Evolutionary conservation across 495 filamentous ascomycete genomes (phyloP).

Genomic region (Melanomma pulvis-pyrius): DNA sequence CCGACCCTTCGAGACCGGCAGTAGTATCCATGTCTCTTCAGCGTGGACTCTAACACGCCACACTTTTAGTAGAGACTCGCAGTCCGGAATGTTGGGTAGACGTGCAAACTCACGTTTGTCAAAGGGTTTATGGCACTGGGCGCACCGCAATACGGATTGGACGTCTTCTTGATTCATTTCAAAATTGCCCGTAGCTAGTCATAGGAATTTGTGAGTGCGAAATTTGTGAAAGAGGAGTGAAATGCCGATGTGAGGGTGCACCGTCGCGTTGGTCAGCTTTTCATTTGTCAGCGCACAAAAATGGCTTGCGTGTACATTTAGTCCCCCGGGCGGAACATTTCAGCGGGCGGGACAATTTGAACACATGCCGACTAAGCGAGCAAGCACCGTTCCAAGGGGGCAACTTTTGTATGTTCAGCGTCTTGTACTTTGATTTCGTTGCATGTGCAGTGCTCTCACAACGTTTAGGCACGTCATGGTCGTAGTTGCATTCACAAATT

Average conservation of each 20-base stretch:
- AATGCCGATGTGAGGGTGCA: not conserved
- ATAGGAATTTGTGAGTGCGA: conserved; percentile 31
- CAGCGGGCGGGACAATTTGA: conserved; percentile 18
- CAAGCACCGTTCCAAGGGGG: not conserved
- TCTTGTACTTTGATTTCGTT: too few relatives aligned
- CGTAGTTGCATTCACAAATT: not conserved
- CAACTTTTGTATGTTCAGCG: not conserved
- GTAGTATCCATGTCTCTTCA: conserved; percentile 56
- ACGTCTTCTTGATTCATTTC: conserved; percentile 40
- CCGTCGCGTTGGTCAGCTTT: conserved; percentile 26
- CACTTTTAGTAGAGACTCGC: conserved; percentile 33
- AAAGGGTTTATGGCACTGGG: conserved; percentile 50
- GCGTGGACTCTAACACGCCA: conserved; percentile 44
- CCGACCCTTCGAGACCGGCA: conserved; percentile 49
- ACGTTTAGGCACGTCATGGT: too few relatives aligned
- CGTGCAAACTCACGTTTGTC: conserved; percentile 45
- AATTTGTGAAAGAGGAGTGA: too few relatives aligned
- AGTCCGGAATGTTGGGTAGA: not conserved
- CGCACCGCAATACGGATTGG: conserved; percentile 46
- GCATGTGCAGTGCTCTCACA: too few relatives aligned
- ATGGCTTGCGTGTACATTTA: not conserved
- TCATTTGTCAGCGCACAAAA: conserved; percentile 46
- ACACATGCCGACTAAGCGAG: too few relatives aligned
- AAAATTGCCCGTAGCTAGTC: conserved; percentile 37
- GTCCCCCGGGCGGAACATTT: conserved; percentile 45